Conservation (phyloP, 805 yeast species). For the Kodamaea kakaduensis region DNA sequence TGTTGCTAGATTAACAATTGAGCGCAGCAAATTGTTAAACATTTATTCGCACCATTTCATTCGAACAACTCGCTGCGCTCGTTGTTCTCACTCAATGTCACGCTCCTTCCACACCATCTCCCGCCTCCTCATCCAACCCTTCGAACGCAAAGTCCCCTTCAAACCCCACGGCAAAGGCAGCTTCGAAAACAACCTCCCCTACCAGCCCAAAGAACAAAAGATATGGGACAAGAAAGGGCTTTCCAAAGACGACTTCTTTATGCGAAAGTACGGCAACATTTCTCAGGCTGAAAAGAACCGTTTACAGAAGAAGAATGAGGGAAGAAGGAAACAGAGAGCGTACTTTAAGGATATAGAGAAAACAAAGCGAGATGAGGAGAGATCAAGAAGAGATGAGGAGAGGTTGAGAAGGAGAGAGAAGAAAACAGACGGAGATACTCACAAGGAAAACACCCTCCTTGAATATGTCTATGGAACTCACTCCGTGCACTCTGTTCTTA, state of each 20-base stretch:
- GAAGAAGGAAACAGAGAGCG: slow-evolving; percentile 6
- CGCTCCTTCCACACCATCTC: slow-evolving; percentile 5
- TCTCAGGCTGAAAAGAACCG: slow-evolving; percentile 21
- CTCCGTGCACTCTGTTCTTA: slow-evolving; percentile 67
- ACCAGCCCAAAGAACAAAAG: slow-evolving; percentile 17
- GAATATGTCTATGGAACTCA: slow-evolving; percentile 78
- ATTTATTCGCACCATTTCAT: too few species aligned
- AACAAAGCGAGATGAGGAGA: slow-evolving; percentile 9
- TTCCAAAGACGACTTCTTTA: slow-evolving; percentile 37
- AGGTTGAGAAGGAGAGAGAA: slow-evolving; percentile 16
- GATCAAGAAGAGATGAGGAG: slow-evolving; percentile 22
- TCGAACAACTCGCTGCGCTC: too few species aligned
- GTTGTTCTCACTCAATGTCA: too few species aligned
- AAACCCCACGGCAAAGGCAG: slow-evolving; percentile 11
- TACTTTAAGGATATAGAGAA: slow-evolving; percentile 6
- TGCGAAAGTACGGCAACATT: slow-evolving; percentile 32
- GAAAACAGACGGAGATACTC: slow-evolving; percentile 1
- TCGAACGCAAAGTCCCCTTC: slow-evolving; percentile 10
- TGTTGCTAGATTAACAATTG: too few species aligned
- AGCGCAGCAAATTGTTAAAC: too few species aligned
- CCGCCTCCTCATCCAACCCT: slow-evolving; percentile 4
- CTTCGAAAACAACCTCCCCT: slow-evolving; percentile 27
- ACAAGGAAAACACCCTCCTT: slow-evolving; percentile 7
- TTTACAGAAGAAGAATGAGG: slow-evolving; percentile 32
- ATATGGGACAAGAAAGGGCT: slow-evolving; percentile 37